Evolutionary conservation across 768 basidiomycete species (phyloP), one percentile per base, ranked within the genome.

Genomic region (Gautieria morchelliformis): DNA sequence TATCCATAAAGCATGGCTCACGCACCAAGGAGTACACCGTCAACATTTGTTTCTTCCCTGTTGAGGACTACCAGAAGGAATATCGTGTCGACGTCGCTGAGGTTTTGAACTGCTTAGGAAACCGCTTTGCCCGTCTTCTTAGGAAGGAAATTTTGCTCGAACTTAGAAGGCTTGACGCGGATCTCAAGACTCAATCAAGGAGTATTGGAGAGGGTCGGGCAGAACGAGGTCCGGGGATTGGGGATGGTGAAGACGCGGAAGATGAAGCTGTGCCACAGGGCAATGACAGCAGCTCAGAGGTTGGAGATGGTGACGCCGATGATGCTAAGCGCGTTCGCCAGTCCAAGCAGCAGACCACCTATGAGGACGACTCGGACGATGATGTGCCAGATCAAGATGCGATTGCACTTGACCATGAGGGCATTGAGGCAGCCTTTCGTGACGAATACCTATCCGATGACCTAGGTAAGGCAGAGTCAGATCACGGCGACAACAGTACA

Each of bases 141-240:
- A 91, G 87, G 72, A 89, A 85, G 69, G 93, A 97, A 70, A 87
- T 98, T 63, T 72, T 81, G 56, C 70, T 74, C 12, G 95, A 97
- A 73, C 81, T 98, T 78, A 92, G 88, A 72, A 87, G 82, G 67
- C 75, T 91, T 33, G 86, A 87, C 62, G 80, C 82, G 19, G 87
- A 93, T 65, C 70, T 89, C 60, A 90, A 83, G 70, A 78, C 74
- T 60, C 87, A 93, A 67, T 86, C 86, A 53, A 76, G 81, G 33
- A 85, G 91, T 60, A 74, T 95, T 15, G 96, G 95, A 5, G 85
- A 90, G 65, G 94, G 93, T 10, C 84, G 82, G 53, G 68, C 72
- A 14, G 71, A 72, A 58, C 71, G 66, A 52, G 66, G 63, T 47
- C 74, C 74, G 60, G 75, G 75, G 37, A 66, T 70, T 32, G 75